phyloP scores from a whole-genome alignment of 108 stramenopile genomes.

The Skeletonema potamos region DNA sequence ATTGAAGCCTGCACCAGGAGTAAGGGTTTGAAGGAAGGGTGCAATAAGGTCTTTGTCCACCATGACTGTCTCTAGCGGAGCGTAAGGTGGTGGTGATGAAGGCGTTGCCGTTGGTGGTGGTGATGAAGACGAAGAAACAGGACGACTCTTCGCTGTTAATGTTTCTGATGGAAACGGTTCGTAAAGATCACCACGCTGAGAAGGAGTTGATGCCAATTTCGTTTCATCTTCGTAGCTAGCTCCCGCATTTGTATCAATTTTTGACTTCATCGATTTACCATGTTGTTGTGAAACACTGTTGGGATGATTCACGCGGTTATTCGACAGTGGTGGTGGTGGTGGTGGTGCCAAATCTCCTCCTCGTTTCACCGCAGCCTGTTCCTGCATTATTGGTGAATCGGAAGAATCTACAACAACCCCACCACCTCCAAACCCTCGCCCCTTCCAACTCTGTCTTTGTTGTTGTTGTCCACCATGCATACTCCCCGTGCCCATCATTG shows the following conservation, averaged over 20 bases:
- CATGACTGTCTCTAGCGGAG: conserved; percentile 35
- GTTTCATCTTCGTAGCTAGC: not conserved
- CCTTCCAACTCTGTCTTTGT: conserved; percentile 43
- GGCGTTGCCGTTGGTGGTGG: not conserved
- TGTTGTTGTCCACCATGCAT: conserved; percentile 1
- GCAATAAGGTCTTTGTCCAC: conserved; percentile 54
- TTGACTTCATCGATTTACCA: not conserved
- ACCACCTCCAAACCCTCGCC: conserved; percentile 45
- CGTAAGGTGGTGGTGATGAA: not conserved
- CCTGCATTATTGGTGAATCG: not conserved
- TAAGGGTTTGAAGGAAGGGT: conserved; percentile 81
- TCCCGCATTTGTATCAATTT: not conserved
- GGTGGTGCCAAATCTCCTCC: not conserved
- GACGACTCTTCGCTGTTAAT: not conserved
- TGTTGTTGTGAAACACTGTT: not conserved
- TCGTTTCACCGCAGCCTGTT: not conserved
- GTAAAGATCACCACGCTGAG: not conserved
- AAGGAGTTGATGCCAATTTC: not conserved
- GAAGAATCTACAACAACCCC: conserved; percentile 2
- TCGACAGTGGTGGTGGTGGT: not conserved
- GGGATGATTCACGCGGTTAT: not conserved
- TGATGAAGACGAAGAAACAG: not conserved
- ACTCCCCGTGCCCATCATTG: not conserved
- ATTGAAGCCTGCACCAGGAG: conserved; percentile 76
- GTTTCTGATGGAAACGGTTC: not conserved